Evolutionary conservation across 1,284 basidiomycete genomes (phyloP).

Genomic region (Ceratobasidium sp.): DNA sequence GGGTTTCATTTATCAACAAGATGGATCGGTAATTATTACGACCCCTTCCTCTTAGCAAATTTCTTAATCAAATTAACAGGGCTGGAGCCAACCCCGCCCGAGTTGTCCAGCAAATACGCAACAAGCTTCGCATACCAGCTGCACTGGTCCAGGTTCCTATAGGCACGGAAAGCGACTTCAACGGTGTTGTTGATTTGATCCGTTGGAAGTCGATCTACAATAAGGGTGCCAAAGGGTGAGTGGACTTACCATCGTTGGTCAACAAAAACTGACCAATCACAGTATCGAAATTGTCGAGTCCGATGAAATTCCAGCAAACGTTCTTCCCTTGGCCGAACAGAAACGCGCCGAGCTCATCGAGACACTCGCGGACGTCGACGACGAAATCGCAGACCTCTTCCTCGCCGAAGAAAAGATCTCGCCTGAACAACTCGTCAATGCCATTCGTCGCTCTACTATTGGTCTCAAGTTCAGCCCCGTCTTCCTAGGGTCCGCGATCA

Average conservation of each 20-base stretch:
- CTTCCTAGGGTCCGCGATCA: slow-evolving; percentile 96
- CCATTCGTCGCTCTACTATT: slow-evolving; percentile 91
- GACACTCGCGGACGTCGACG: slow-evolving; percentile 95
- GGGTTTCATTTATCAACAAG: slow-evolving; percentile 98
- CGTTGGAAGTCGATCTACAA: slow-evolving; percentile 97
- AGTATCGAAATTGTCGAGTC: slow-evolving; percentile 85
- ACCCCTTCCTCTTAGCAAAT: not conserved
- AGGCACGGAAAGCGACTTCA: slow-evolving; percentile 88
- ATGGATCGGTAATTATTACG: slow-evolving; percentile 82
- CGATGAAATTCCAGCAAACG: slow-evolving; percentile 86
- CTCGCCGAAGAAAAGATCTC: slow-evolving; percentile 85
- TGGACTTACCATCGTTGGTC: slow-evolving; percentile 40
- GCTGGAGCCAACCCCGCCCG: slow-evolving; percentile 98
- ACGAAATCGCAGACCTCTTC: slow-evolving; percentile 91
- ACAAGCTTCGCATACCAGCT: slow-evolving; percentile 91
- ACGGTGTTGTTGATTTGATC: slow-evolving; percentile 93
- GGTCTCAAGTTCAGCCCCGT: slow-evolving; percentile 94
- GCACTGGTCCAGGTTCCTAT: slow-evolving; percentile 98
- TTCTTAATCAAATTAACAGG: slow-evolving; percentile 56
- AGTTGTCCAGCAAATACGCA: slow-evolving; percentile 91
- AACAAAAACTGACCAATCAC: slow-evolving; percentile 24
- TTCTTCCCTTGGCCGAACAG: slow-evolving; percentile 76
- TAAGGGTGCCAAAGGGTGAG: slow-evolving; percentile 92
- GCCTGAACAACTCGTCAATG: slow-evolving; percentile 78
- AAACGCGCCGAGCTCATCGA: slow-evolving; percentile 95